phyloP scores from a whole-genome alignment of 2,329 filamentous ascomycete genomes.

The Colletotrichum sp. region DNA sequence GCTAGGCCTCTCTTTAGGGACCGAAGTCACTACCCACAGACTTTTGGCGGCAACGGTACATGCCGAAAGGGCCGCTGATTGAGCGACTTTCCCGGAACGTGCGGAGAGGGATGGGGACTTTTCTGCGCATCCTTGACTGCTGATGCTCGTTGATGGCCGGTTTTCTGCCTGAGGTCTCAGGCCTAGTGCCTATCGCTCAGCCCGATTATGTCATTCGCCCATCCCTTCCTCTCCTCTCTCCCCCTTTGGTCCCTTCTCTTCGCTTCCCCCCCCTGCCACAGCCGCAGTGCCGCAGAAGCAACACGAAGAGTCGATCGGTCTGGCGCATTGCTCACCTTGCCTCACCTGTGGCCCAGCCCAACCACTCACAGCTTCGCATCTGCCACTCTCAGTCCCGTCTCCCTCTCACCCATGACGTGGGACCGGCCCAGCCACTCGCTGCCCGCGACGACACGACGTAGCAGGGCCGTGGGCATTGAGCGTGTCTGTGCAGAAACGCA shows the following conservation, averaged over 20 bases:
- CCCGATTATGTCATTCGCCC: conserved; percentile 12
- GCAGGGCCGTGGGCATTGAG: not conserved
- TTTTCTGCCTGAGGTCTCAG: not conserved
- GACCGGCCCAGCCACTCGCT: not conserved
- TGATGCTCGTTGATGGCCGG: not conserved
- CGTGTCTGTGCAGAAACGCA: not conserved
- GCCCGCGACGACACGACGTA: not conserved
- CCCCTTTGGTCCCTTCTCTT: not conserved
- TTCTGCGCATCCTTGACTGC: not conserved
- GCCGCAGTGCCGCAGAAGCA: not conserved
- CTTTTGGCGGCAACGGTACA: not conserved
- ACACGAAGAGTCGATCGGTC: not conserved
- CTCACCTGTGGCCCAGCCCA: not conserved
- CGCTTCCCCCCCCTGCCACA: not conserved
- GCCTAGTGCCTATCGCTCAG: not conserved
- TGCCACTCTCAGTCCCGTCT: not conserved
- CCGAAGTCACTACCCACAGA: not conserved
- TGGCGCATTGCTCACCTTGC: not conserved
- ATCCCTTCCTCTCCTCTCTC: not conserved
- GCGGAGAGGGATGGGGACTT: conserved; percentile 2
- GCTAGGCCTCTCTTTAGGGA: not conserved
- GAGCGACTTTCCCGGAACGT: conserved; percentile 11
- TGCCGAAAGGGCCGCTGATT: not conserved
- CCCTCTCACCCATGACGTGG: not conserved
- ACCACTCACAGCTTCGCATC: not conserved